These are phyloP conservation scores for Verticillium tricorpus DNA, from an alignment of 2,329 filamentous ascomycete genomes.

Conservation along the genomic window DNA sequence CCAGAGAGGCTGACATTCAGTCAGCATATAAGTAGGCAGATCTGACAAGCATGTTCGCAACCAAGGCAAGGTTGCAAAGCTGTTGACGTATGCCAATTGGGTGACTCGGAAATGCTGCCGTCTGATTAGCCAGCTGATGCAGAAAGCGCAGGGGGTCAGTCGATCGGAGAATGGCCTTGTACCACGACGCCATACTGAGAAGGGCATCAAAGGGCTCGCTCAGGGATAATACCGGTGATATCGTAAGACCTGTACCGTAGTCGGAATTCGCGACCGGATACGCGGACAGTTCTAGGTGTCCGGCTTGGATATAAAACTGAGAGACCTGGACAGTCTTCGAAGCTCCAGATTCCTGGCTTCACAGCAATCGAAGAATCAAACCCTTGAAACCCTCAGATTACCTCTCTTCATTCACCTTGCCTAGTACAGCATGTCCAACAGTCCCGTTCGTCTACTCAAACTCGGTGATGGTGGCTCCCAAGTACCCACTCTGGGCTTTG, in stretches of 20 bases:
- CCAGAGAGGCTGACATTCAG: no score
- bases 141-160: background rate
- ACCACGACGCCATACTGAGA: no score
- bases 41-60: background rate
- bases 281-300: no score
- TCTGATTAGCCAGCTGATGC: background rate
- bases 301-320: no score
- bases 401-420: background rate
- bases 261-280: no score
- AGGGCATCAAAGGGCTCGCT: no score
- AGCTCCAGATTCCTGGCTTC: no score
- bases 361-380: background rate
- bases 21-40: background rate
- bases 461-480: conserved; percentile 48
- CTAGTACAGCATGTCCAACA: background rate
- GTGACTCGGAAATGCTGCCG: background rate
- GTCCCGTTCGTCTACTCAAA: conserved; percentile 28
- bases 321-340: no score
- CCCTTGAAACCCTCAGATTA: no score
- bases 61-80: background rate
- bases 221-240: no score
- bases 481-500: conserved; percentile 47
- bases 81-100: background rate
- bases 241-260: no score
- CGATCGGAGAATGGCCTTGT: background rate